A percentile compares a stretch with the other conserved stretches of the same genome.
Conservation (phyloP, 495 filamentous ascomycete species). For the Penicillium argentinense region DNA sequence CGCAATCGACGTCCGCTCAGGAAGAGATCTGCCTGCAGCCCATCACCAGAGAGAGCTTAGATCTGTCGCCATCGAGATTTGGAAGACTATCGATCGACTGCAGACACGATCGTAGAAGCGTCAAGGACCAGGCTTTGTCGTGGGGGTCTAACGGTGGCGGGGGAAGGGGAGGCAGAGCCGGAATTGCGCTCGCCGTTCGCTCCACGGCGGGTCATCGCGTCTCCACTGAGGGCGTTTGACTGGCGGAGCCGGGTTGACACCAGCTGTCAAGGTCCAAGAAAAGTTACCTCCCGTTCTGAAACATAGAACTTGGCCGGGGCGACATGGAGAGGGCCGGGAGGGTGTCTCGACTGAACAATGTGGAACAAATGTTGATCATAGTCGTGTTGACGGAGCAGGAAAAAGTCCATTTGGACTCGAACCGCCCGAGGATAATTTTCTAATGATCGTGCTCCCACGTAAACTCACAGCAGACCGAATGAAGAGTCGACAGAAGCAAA, state of each 20-base stretch:
- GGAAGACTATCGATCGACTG: not conserved
- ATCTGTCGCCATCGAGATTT: not conserved
- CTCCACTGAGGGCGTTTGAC: conserved; percentile 1
- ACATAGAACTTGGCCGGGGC: not conserved
- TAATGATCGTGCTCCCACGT: not conserved
- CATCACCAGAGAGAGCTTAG: not conserved
- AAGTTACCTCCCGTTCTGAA: not conserved
- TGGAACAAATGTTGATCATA: not conserved
- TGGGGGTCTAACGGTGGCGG: not conserved
- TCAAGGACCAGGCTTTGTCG: too few species aligned
- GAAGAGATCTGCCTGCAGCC: not conserved
- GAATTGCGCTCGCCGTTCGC: conserved; percentile 6
- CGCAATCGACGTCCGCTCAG: not conserved
- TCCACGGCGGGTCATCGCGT: not conserved
- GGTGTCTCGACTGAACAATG: not conserved
- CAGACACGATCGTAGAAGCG: not conserved
- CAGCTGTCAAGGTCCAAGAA: not conserved
- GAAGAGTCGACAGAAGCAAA: not conserved
- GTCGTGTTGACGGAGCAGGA: not conserved
- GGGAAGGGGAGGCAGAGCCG: conserved; percentile 1
- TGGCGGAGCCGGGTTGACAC: not conserved
- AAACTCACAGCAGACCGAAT: not conserved
- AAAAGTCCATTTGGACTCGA: not conserved
- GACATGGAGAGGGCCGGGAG: not conserved
- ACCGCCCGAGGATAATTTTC: not conserved